Base-by-base conservation (phyloP, 805 yeast genomes). In the Suhomyces vadensis region DNA sequence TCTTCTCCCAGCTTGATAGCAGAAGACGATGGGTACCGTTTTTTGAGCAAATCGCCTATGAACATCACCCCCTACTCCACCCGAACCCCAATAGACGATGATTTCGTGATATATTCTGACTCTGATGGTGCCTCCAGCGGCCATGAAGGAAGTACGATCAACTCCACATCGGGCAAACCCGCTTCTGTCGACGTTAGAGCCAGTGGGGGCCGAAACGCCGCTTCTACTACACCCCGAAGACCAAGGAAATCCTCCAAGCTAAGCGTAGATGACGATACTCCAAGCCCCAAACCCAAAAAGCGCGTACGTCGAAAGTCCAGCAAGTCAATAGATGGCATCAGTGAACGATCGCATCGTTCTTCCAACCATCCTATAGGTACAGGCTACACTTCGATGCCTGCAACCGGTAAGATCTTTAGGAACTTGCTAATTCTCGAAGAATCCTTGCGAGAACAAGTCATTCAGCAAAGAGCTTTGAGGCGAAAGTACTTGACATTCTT, bases 351-450 rank as follows among this genome's bases (percentile, higher is more conserved):
- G 10, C 51, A 46, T 16, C 49, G 54, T 4, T 55, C 58, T 11
- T 48, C 54, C n/a, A 53, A 56, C 31, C 35, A 19, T 20, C 47
- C 37, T n/a, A 41, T 44, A 31, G 55, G 55, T 11, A 39, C 53
- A 1, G 55, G 55, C 8, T 51, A 51, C 41, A 51, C 55, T 5
- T 49, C 43, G 47, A 44, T 47, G 43, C 76, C 75, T 2, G 78
- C 82, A 6, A 75, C 86, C 0, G 86, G 90, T 1, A 83, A 85
- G 69, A 82, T 89, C 11, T 88, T 84, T 61, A 77, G 95, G 37
- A 90, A 92, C 60, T 65, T 94, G 52, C 69, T 92, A 38, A 85
- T 92, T 11, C 63, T 91, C 42, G 99, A 92, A 63, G 96, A 91
- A 58, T 82, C 88, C 43, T 70, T 94, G 40, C 75, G 97, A 31